Conservation (phyloP, 2,329 filamentous ascomycete genomes). For the Alternaria arbusti region DNA sequence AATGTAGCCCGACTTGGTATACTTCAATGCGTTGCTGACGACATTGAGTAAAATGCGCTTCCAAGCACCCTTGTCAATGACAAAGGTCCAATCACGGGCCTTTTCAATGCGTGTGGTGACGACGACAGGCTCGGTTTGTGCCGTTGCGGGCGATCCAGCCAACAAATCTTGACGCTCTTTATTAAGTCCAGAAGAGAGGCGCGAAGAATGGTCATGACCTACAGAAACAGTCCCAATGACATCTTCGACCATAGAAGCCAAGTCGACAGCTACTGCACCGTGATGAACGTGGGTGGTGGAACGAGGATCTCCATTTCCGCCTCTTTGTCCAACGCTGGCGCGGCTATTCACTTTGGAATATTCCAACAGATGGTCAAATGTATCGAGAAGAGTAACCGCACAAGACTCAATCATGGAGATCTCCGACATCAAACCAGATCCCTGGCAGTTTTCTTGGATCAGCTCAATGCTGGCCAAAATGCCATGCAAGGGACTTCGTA, state of each 20-base stretch:
- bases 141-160: background rate
- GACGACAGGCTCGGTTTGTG: background rate
- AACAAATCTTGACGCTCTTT: conserved; percentile 1
- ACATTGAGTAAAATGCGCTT: conserved; percentile 30
- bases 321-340: background rate
- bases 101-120: conserved; percentile 10
- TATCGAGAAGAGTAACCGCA: conserved; percentile 56
- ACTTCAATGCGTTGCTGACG: conserved; percentile 33
- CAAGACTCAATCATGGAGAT: conserved; percentile 57
- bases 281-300: no score
- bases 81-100: conserved; percentile 6
- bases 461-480: conserved; percentile 54
- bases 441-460: conserved; percentile 50
- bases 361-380: conserved; percentile 34
- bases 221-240: conserved; percentile 9
- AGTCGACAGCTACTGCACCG: background rate
- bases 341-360: conserved; percentile 28
- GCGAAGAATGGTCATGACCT: conserved; percentile 7
- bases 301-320: background rate
- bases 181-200: background rate
- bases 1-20: conserved; percentile 22
- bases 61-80: conserved; percentile 16
- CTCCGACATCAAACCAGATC: conserved; percentile 49
- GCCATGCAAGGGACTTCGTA: conserved; percentile 53
- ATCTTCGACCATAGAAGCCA: conserved; percentile 8